Conservation (phyloP, 805 yeast genomes). For the Schwanniomyces polymorphus region DNA sequence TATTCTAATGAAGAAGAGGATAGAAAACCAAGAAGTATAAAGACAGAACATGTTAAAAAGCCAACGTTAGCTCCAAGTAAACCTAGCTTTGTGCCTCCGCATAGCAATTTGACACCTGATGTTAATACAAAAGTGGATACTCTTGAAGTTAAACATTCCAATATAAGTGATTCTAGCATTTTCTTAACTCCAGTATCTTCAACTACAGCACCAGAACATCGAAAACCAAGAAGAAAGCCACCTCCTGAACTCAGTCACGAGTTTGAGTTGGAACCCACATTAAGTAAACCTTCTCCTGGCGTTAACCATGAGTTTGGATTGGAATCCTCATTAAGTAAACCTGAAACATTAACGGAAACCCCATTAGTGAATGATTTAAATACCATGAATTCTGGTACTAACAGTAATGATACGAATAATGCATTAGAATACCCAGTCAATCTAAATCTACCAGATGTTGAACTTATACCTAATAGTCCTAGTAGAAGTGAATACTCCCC, state of each 20-base stretch:
- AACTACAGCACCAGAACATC: background rate
- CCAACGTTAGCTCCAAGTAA: background rate
- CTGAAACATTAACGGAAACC: background rate
- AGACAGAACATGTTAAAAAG: background rate
- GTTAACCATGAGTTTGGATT: too few species aligned
- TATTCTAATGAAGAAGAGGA: slow-evolving; percentile 1
- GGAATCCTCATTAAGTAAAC: background rate
- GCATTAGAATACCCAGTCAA: background rate
- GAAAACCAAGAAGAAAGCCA: slow-evolving; percentile 3
- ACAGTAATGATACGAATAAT: background rate
- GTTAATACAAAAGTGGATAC: background rate
- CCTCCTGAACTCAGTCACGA: slow-evolving; percentile 3
- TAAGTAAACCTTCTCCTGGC: background rate
- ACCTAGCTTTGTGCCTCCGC: background rate
- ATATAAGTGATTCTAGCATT: background rate
- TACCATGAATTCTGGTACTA: background rate
- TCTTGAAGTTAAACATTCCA: background rate
- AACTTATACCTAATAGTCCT: background rate
- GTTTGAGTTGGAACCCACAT: background rate
- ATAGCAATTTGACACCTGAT: background rate
- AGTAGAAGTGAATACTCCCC: background rate
- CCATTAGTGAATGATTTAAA: background rate
- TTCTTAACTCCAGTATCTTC: background rate
- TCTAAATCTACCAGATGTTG: background rate
- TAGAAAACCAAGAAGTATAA: slow-evolving; percentile 6